Evolutionary conservation across 163 green algal genomes (phyloP), one percentile per base, ranked within the genome.

Genomic region (Smithsoniella earleae): DNA sequence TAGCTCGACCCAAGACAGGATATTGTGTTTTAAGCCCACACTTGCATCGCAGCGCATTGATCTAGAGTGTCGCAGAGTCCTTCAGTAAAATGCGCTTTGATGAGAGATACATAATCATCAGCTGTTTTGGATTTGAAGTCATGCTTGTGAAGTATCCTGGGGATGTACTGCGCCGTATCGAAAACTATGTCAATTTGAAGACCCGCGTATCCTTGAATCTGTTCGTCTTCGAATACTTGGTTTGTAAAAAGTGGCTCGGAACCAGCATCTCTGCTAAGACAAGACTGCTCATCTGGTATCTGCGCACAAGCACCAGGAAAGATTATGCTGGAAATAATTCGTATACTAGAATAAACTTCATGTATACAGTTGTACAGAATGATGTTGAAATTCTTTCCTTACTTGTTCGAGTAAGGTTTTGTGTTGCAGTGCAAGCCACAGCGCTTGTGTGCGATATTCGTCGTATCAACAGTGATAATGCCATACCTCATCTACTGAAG

Each of bases 141-240:
- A 13, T 49, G 13, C 20, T 69, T 69, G 58, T 69, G 58, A 4
- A 69, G 22, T 5, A 69, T 30, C n/a, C 31, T 8, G 5, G 58
- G 58, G 16, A 69, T 36, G 34, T 43, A 69, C 25, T 30, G 18
- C 18, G 31, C 58, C 27, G 20, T 69, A 43, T 30, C 34, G 16
- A 69, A 25, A 16, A 16, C 18, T 45, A 69, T 38, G 34, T 69
- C 58, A 13, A 69, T 69, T 5, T 3, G 5, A 8, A 69, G 25
- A 0, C 58, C 58, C 27, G 38, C 27, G 25, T 69, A 69, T 36
- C 58, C 58, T 43, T n/a, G 18, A 69, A 69, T 69, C 27, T 69
- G 30, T 34, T 69, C 58, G 4, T 69, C 58, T 1, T 69, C 58
- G 16, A 69, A 69, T 69, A 69, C 43, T 34, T 69, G 58, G 43